A percentile compares a stretch with the other conserved stretches of the same genome.
Conservation (phyloP, 164 flowering plant species). For the Dillenia turbinata region DNA sequence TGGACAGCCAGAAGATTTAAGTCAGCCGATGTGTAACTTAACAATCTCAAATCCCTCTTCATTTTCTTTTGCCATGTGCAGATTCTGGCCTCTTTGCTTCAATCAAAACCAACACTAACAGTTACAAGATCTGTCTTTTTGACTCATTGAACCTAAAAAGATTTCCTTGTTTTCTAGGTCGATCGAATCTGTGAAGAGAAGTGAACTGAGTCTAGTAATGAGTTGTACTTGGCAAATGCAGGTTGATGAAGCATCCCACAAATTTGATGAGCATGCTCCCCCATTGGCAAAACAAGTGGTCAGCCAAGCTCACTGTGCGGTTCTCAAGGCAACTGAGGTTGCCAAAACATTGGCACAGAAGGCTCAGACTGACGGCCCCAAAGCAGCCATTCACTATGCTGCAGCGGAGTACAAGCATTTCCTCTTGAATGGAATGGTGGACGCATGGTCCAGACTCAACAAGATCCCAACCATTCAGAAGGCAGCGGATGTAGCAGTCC, state of each 20-base stretch:
- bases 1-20: too few relatives aligned
- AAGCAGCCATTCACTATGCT: constrained; percentile 32
- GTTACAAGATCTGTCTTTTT: too few relatives aligned
- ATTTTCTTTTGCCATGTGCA: too few relatives aligned
- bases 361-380: constrained; percentile 40
- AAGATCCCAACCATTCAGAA: constrained; percentile 26
- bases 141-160: too few relatives aligned
- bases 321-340: constrained; percentile 27
- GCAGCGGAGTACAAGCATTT: constrained; percentile 29
- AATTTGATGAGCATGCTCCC: constrained; percentile 50
- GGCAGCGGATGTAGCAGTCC: constrained; percentile 35
- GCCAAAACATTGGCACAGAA: constrained; percentile 26
- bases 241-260: constrained; percentile 43
- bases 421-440: constrained; percentile 18
- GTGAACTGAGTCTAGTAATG: too few relatives aligned
- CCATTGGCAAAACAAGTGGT: constrained; percentile 39
- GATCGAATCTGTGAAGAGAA: too few relatives aligned
- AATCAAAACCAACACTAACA: too few relatives aligned
- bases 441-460: constrained; percentile 27
- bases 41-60: too few relatives aligned
- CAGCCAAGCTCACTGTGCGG: constrained; percentile 11
- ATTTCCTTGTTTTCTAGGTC: too few relatives aligned
- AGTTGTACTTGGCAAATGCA: constrained; percentile 13
- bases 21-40: too few relatives aligned
- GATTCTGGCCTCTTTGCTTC: too few relatives aligned